These are phyloP conservation scores for Fistulinella prunicolor DNA, from an alignment of 768 basidiomycete species.

Conservation along the genomic window DNA sequence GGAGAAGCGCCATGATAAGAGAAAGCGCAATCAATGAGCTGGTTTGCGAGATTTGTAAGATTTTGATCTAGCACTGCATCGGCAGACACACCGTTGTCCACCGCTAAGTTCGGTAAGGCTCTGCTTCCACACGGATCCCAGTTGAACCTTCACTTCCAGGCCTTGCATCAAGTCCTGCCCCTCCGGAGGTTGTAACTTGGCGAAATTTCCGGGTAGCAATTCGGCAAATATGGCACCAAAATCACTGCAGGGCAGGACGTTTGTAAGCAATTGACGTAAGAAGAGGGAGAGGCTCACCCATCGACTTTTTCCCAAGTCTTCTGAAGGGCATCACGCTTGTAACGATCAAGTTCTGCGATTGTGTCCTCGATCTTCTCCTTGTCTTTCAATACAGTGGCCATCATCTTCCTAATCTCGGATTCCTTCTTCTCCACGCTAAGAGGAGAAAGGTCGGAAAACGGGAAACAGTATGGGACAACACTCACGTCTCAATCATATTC, in stretches of 20 bases:
- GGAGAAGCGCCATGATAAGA: slow-evolving; percentile 97
- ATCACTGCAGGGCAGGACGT: slow-evolving; percentile 58
- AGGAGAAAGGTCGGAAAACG: too few species aligned
- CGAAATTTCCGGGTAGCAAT: slow-evolving; percentile 92
- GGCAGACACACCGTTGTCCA: slow-evolving; percentile 76
- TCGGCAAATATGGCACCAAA: slow-evolving; percentile 97
- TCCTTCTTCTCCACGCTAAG: slow-evolving; percentile 98
- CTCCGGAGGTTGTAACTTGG: slow-evolving; percentile 91
- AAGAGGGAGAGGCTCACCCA: slow-evolving; percentile 47
- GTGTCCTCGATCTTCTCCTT: slow-evolving; percentile 94
- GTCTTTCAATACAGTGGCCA: slow-evolving; percentile 84
- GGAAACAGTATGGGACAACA: background rate
- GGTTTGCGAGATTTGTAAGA: slow-evolving; percentile 2
- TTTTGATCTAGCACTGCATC: background rate
- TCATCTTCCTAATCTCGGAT: slow-evolving; percentile 79
- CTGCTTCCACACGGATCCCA: slow-evolving; percentile 97
- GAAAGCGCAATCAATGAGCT: slow-evolving; percentile 98
- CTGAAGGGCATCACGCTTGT: slow-evolving; percentile 89
- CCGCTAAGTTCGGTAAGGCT: slow-evolving; percentile 96
- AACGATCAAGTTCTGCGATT: slow-evolving; percentile 87
- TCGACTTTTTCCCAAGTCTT: slow-evolving; percentile 98
- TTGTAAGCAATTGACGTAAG: background rate
- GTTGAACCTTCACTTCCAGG: slow-evolving; percentile 93
- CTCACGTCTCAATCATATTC: slow-evolving; percentile 92
- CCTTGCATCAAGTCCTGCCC: slow-evolving; percentile 92